These are phyloP conservation scores for Prinsepia uniflora DNA, from an alignment of 306 rosid genomes.

Conservation along the genomic window DNA sequence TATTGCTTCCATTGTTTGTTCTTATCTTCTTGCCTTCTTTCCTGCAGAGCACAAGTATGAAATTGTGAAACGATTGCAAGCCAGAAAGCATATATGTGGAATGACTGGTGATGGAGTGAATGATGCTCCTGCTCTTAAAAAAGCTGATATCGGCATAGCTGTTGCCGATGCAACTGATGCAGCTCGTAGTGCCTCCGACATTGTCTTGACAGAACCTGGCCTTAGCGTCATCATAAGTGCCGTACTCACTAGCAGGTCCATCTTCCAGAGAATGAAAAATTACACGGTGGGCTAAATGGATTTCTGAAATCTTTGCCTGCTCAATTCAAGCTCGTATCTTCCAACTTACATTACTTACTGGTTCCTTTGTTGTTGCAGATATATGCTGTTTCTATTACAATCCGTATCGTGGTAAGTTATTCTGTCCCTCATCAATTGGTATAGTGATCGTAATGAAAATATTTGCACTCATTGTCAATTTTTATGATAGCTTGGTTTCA, in stretches of 20 bases:
- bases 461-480: not conserved
- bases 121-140: conserved; percentile 86
- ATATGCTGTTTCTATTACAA: conserved; percentile 84
- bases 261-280: conserved; percentile 90
- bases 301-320: not conserved
- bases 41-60: conserved; percentile 79
- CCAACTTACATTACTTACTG: not conserved
- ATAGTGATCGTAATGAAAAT: not conserved
- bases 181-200: conserved; percentile 85
- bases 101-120: conserved; percentile 93
- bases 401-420: conserved; percentile 77
- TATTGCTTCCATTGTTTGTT: not conserved
- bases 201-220: conserved; percentile 86
- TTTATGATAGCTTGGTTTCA: conserved; percentile 75
- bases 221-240: conserved; percentile 83
- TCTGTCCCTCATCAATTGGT: not conserved
- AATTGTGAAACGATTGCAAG: conserved; percentile 74
- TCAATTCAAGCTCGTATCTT: not conserved
- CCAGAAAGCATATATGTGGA: conserved; percentile 75
- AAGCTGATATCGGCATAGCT: conserved; percentile 88
- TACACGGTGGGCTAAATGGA: conserved; percentile 53
- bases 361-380: conserved; percentile 49
- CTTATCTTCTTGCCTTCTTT: conserved; percentile 10
- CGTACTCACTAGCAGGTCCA: conserved; percentile 83
- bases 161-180: conserved; percentile 95